These are phyloP conservation scores for Puccinellia tenuiflora DNA, from an alignment of 176 grass and related monocot genomes.

Conservation along the genomic window DNA sequence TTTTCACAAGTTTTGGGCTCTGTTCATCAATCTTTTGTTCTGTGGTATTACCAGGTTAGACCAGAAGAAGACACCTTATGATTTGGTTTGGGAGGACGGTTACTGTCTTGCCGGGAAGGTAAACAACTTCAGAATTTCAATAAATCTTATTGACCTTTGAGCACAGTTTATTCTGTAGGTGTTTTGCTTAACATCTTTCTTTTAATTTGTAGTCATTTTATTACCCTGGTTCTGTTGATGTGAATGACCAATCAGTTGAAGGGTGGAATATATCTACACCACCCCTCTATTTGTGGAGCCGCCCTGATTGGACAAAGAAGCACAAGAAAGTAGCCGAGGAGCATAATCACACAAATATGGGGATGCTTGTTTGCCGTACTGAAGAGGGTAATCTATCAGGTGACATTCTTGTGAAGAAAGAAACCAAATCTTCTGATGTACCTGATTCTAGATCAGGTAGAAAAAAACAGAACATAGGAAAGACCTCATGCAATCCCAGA, in stretches of 20 bases:
- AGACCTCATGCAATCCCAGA: not conserved
- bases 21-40: not conserved
- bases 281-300: constrained; percentile 85
- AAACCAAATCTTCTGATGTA: constrained; percentile 12
- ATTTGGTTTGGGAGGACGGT: constrained; percentile 87
- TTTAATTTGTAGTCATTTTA: constrained; percentile 72
- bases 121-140: constrained; percentile 3
- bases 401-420: not conserved
- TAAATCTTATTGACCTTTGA: not conserved
- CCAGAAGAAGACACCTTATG: constrained; percentile 57
- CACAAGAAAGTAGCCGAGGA: constrained; percentile 57
- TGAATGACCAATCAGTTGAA: constrained; percentile 66
- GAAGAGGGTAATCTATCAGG: constrained; percentile 3
- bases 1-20: not conserved
- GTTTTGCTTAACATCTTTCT: constrained; percentile 1
- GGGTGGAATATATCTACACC: constrained; percentile 83
- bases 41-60: constrained; percentile 53
- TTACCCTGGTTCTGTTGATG: constrained; percentile 85
- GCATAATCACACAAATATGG: constrained; percentile 34
- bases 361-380: not conserved
- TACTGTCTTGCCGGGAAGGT: constrained; percentile 78
- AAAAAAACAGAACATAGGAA: not conserved
- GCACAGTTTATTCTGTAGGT: not conserved
- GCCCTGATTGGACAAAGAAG: constrained; percentile 58
- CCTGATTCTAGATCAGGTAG: not conserved